Evolutionary conservation across 1,284 basidiomycete species (phyloP), one percentile per base, ranked within the genome.

Genomic region (Mycosarcoma mackinlayi): DNA sequence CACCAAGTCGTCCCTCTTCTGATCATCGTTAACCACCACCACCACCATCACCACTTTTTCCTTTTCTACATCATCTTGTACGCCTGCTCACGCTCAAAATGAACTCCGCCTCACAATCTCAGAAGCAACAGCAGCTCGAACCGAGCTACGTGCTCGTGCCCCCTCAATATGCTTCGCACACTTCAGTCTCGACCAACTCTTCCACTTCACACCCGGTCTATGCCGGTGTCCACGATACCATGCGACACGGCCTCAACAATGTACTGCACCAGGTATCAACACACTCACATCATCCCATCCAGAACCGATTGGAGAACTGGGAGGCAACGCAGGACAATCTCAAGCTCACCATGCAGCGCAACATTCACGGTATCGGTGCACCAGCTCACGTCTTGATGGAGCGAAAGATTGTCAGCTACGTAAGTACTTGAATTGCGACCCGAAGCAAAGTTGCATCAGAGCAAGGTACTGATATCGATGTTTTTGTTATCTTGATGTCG

Each of bases 381-480:
- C 95, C 95, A 6, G 88, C 96, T 82, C 88, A 94, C 40, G 86
- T 89, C 58, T 86, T 95, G 76, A 98, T 98, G 95, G 95, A 98
- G 84, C 88, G 94, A 77, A 92, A 91, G 86, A 87, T 94, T 44
- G 92, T 93, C 14, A 84, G 88, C 48, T 84, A 88, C 63, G 94
- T 94, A 77, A 78, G 89, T 85, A 48, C 4, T 23, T 19, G 44
- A 23, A 14, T 34, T 1, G 30, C 3, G 10, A 10, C 7, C 3
- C 10, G 31, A 34, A 16, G 14, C 23, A n/a, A 21, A 25, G 23
- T n/a, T n/a, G n/a, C n/a, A n/a, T n/a, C n/a, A n/a, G n/a, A n/a
- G n/a, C n/a, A n/a, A n/a, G n/a, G n/a, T n/a, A n/a, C n/a, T n/a
- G n/a, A n/a, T n/a, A n/a, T n/a, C n/a, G n/a, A n/a, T n/a, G n/a